These are phyloP conservation scores for Candida pseudocylindracea DNA, from an alignment of 1,139 yeast genomes.

Conservation along the genomic window DNA sequence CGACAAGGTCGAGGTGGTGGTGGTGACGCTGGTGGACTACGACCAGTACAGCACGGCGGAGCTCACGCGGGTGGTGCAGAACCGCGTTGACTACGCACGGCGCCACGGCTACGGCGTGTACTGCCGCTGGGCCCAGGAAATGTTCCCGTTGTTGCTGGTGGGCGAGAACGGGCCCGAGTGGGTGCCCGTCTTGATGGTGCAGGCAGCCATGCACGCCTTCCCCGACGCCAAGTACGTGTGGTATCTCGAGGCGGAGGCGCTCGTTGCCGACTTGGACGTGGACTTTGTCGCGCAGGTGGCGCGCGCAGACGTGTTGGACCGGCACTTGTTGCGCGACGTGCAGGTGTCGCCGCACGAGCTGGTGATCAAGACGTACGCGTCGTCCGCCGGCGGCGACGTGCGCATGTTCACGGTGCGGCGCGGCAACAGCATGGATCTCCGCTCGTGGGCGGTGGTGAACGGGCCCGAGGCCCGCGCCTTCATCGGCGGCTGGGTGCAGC, in stretches of 20 bases:
- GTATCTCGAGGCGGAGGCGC: slow-evolving; percentile 57
- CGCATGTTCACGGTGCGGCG: slow-evolving; percentile 48
- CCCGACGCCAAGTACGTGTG: slow-evolving; percentile 72
- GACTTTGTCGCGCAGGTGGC: slow-evolving; percentile 35
- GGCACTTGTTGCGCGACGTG: slow-evolving; percentile 38
- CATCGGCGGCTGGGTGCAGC: slow-evolving; percentile 58
- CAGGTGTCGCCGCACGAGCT: slow-evolving; percentile 52
- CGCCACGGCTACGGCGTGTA: slow-evolving; percentile 56
- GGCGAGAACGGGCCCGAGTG: slow-evolving; percentile 21
- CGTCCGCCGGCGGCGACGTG: slow-evolving; percentile 27
- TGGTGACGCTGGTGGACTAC: slow-evolving; percentile 70
- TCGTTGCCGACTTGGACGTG: slow-evolving; percentile 43
- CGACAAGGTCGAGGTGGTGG: slow-evolving; percentile 17
- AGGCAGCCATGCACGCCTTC: slow-evolving; percentile 77
- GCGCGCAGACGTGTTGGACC: slow-evolving; percentile 29
- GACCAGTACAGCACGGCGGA: slow-evolving; percentile 39
- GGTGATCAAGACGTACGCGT: slow-evolving; percentile 45
- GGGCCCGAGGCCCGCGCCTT: slow-evolving; percentile 41
- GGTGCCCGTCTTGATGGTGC: slow-evolving; percentile 33
- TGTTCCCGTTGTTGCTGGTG: slow-evolving; percentile 27
- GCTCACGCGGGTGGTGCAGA: slow-evolving; percentile 47
- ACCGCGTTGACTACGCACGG: slow-evolving; percentile 66
- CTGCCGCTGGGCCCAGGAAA: slow-evolving; percentile 69
- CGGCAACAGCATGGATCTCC: slow-evolving; percentile 32
- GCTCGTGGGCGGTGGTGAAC: slow-evolving; percentile 47